phyloP scores from a whole-genome alignment of 768 basidiomycete species.

The Omphalotus guepiniiformis region DNA sequence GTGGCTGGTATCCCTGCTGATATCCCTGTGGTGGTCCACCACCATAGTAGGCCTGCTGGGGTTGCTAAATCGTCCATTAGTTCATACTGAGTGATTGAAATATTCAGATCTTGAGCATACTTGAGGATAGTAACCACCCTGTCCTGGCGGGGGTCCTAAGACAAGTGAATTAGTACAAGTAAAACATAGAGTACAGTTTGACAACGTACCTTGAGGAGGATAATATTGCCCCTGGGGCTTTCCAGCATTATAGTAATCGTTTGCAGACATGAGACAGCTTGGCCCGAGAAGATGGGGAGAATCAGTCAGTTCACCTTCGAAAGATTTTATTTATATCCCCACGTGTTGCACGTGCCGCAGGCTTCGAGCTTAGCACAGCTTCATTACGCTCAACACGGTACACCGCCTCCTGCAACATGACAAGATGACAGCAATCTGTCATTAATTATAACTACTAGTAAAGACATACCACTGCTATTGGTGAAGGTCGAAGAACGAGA shows the following conservation, averaged over 20 bases:
- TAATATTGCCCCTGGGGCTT: constrained; percentile 54
- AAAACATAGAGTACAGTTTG: neutral
- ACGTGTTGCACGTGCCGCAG: too few relatives aligned
- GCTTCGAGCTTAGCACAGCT: too few relatives aligned
- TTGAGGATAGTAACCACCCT: constrained; percentile 68
- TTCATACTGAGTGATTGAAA: neutral
- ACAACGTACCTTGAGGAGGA: constrained; percentile 42
- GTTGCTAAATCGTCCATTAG: constrained; percentile 42
- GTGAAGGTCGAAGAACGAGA: too few relatives aligned
- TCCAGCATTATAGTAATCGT: constrained; percentile 62
- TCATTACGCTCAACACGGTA: too few relatives aligned
- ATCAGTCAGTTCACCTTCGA: too few relatives aligned
- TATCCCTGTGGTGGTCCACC: constrained; percentile 37
- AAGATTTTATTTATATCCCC: too few relatives aligned
- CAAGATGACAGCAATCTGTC: too few relatives aligned
- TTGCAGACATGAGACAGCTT: constrained; percentile 66
- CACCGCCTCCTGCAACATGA: too few relatives aligned
- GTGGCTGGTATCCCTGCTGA: constrained; percentile 54
- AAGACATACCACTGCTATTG: too few relatives aligned
- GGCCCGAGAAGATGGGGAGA: neutral
- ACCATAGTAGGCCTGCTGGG: constrained; percentile 61
- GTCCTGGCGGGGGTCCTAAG: constrained; percentile 50
- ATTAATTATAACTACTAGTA: too few relatives aligned
- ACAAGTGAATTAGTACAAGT: neutral
- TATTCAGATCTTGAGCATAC: constrained; percentile 19